Conservation (phyloP, 2,329 filamentous ascomycete species). For the Rosellinia necatrix region DNA sequence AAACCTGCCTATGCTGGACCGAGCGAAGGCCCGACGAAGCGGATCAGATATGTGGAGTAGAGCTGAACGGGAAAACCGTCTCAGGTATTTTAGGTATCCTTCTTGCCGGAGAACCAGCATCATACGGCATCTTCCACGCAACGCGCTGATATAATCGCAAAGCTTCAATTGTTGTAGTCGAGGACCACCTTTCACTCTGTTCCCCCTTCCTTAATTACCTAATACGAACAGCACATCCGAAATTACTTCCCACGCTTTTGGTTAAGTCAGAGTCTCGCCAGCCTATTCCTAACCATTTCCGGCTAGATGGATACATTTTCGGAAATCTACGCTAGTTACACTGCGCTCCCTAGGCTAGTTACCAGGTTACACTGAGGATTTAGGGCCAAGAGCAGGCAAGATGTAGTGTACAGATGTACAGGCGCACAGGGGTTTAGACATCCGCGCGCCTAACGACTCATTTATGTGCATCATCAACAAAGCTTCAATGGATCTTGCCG, state of each 20-base stretch:
- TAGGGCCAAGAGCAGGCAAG: no score
- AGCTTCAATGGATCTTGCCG: constrained; percentile 9
- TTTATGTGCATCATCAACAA: constrained; percentile 1
- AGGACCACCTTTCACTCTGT: neutral
- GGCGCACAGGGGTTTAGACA: no score
- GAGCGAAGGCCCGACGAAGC: neutral
- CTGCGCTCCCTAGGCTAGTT: no score
- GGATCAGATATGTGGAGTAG: constrained; percentile 1
- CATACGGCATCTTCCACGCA: no score
- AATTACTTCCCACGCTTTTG: constrained; percentile 12
- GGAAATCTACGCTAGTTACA: no score
- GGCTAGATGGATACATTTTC: neutral
- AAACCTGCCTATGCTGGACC: neutral
- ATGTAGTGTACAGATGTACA: no score
- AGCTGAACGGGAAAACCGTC: constrained; percentile 8
- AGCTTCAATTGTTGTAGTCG: no score
- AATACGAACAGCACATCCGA: neutral
- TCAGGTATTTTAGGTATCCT: constrained; percentile 2
- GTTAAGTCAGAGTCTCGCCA: neutral
- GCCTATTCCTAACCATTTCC: neutral
- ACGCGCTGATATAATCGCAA: no score
- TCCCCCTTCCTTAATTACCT: neutral
- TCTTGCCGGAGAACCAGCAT: no score
- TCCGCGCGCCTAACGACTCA: constrained; percentile 21
- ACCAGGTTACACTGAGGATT: no score